A percentile compares a stretch with the other conserved stretches of the same genome.
Evolutionary conservation across 2,329 filamentous ascomycete species (phyloP).

Genomic region (Botryotinia globosa): DNA sequence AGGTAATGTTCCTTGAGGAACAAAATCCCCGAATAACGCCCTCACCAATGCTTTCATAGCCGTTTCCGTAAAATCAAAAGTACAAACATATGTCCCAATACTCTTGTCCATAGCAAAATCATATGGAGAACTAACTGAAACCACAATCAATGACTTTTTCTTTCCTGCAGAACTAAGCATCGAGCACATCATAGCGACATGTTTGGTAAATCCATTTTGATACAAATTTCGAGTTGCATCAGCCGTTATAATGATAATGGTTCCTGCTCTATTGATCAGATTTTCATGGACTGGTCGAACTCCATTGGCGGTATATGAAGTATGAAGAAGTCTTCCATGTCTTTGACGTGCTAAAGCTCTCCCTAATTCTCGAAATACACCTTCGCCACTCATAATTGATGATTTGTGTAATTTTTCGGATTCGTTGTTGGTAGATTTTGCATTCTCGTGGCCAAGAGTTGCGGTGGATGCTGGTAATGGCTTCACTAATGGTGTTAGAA

Average conservation of each 20-base stretch:
- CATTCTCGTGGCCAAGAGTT: slow-evolving; percentile 55
- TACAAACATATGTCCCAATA: slow-evolving; percentile 91
- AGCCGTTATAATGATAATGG: slow-evolving; percentile 86
- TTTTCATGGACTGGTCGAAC: slow-evolving; percentile 91
- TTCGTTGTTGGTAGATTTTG: slow-evolving; percentile 42
- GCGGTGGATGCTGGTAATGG: slow-evolving; percentile 87
- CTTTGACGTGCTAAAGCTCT: slow-evolving; percentile 81
- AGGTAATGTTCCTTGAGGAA: slow-evolving; percentile 57
- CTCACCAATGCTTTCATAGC: slow-evolving; percentile 82
- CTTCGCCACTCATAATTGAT: slow-evolving; percentile 83
- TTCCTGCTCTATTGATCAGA: slow-evolving; percentile 81
- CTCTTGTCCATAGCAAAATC: slow-evolving; percentile 92
- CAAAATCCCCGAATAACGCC: slow-evolving; percentile 74
- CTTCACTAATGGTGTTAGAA: slow-evolving; percentile 86
- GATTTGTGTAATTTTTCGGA: slow-evolving; percentile 56
- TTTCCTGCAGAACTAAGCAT: slow-evolving; percentile 73
- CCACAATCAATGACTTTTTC: slow-evolving; percentile 85
- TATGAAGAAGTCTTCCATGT: slow-evolving; percentile 84
- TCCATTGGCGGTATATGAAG: slow-evolving; percentile 91
- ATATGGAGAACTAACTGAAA: slow-evolving; percentile 92
- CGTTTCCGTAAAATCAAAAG: slow-evolving; percentile 93
- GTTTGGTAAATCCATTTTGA: slow-evolving; percentile 91
- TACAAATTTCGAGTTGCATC: slow-evolving; percentile 94
- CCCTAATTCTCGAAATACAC: slow-evolving; percentile 86
- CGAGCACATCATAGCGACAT: slow-evolving; percentile 92